Base-by-base conservation (phyloP, 139 green algal genomes). In the Desmodesmus armatus region DNA sequence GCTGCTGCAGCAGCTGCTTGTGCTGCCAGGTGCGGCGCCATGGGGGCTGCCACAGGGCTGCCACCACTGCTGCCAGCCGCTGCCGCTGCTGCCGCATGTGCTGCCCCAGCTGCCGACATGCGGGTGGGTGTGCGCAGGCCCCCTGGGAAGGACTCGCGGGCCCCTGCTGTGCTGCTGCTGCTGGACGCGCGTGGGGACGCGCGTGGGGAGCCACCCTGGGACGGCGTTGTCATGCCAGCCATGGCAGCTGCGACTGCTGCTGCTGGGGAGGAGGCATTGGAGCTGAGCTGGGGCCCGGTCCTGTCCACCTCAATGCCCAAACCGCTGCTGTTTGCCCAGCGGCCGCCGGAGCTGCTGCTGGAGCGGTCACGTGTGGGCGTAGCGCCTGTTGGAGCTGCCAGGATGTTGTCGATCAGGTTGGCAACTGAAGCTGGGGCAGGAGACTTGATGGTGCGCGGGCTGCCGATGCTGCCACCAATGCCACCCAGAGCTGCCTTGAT, bases 321-420 rank as follows among this genome's bases (percentile, higher is more conserved):
- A 63, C 51, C 80, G 3, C 43, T 71, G 80, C 80, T 49, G 47
- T 51, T n/a, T 29, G 76, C 53, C 47, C 60, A 74, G 53, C 78
- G 44, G 53, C 35, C 33, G 5, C 29, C 37, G 11, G 29, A n/a
- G 13, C 53, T 44, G 35, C 78, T 37, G 15, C 78, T n/a, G 44
- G 43, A 41, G 43, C 72, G 39, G 72, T 43, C 23, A 1, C 37
- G 37, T 35, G 53, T 82, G 21, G 76, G 76, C 5, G 76, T 82
- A 25, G 40, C 58, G 37, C 39, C 67, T n/a, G 80, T 85, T 17
- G 80, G 80, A n/a, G 80, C 80, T 25, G 80, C 69, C 35, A 85
- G 43, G 31, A 85, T 85, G 44, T 23, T 69, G 65, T 85, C 80
- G 19, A 85, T 85, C 47, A 60, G 55, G 3, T 66, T 58, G 1